Percentiles rank a stretch among this genome's conserved stretches.
These are phyloP conservation scores for Hypoxylon fuscum DNA, from an alignment of 495 filamentous ascomycete genomes.

Conservation along the genomic window DNA sequence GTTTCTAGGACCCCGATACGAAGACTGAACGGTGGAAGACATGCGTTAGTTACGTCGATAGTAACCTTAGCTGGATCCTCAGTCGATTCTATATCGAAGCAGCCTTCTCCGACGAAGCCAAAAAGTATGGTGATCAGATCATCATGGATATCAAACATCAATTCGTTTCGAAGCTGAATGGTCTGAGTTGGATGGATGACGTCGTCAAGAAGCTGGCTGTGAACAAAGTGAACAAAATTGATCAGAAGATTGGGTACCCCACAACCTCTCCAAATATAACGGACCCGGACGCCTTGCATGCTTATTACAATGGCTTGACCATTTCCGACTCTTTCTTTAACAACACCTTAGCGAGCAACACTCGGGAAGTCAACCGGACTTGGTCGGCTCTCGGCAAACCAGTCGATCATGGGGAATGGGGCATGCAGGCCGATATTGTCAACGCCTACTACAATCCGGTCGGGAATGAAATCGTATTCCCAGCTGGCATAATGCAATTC, in stretches of 20 bases:
- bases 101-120: slow-evolving; percentile 69
- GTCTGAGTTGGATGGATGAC: slow-evolving; percentile 73
- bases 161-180: slow-evolving; percentile 67
- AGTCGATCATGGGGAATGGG: slow-evolving; percentile 69
- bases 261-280: slow-evolving; percentile 71
- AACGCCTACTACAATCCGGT: slow-evolving; percentile 41
- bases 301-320: slow-evolving; percentile 66
- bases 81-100: slow-evolving; percentile 75
- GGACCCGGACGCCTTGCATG: slow-evolving; percentile 63
- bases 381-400: slow-evolving; percentile 70
- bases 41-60: slow-evolving; percentile 67
- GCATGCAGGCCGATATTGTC: slow-evolving; percentile 65
- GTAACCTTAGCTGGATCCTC: slow-evolving; percentile 63
- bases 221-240: slow-evolving; percentile 74
- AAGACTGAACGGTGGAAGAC: slow-evolving; percentile 74
- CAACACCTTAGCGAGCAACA: slow-evolving; percentile 63
- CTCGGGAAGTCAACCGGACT: slow-evolving; percentile 56
- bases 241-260: slow-evolving; percentile 79
- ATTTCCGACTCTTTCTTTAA: slow-evolving; percentile 67
- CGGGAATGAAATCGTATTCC: slow-evolving; percentile 61
- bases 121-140: slow-evolving; percentile 73
- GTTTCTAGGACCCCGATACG: slow-evolving; percentile 63
- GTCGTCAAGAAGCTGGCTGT: slow-evolving; percentile 68
- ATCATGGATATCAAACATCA: slow-evolving; percentile 73
- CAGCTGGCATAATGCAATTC: slow-evolving; percentile 77